phyloP scores from a whole-genome alignment of 306 rosid species.

The Dalbergia cochinchinensis region DNA sequence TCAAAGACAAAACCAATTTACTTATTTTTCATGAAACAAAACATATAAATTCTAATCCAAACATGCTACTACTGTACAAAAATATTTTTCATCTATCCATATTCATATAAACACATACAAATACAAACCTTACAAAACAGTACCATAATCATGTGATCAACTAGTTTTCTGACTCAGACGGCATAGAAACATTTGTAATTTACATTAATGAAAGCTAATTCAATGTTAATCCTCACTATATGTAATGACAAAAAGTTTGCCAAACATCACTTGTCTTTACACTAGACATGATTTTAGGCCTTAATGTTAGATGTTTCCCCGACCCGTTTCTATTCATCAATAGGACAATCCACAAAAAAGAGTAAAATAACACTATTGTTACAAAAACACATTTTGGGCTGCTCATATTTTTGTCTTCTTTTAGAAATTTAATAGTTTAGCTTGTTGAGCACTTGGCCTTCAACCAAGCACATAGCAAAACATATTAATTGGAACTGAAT shows the following conservation, averaged over 20 bases:
- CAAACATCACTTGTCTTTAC: conserved; percentile 12
- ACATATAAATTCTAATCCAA: too few species aligned
- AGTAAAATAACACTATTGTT: background rate
- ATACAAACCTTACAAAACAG: too few species aligned
- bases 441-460: background rate
- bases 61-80: too few species aligned
- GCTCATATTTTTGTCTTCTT: background rate
- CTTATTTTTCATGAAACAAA: too few species aligned
- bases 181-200: background rate
- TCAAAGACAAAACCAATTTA: too few species aligned
- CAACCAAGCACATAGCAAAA: background rate
- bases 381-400: background rate
- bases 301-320: conserved; percentile 15
- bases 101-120: too few species aligned
- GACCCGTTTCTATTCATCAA: background rate
- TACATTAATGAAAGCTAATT: background rate
- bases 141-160: background rate
- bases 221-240: background rate
- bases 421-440: background rate
- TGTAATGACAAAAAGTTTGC: background rate
- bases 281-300: conserved; percentile 15
- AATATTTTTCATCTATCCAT: too few species aligned
- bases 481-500: background rate
- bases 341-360: conserved; percentile 2
- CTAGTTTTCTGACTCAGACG: background rate